Percentiles rank a stretch among this genome's conserved stretches.
These are phyloP conservation scores for Flaveria bidentis DNA, from an alignment of 129 eudicot genomes.

Conservation along the genomic window DNA sequence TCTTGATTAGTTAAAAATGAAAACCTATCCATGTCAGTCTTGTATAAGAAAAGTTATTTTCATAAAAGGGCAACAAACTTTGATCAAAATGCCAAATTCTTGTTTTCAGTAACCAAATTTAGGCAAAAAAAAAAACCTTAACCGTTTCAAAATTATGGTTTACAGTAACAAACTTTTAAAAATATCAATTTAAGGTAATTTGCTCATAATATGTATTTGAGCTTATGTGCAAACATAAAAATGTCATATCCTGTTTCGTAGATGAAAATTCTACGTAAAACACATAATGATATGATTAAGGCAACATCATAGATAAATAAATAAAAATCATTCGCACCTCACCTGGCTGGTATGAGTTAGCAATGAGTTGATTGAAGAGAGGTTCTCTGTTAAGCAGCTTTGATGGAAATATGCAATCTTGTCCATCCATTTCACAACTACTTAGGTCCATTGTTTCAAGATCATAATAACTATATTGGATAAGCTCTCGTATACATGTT, in stretches of 20 bases:
- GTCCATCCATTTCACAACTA: slow-evolving; percentile 30
- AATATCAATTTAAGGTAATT: no score
- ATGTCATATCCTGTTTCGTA: not conserved
- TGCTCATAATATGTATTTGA: no score
- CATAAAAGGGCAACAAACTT: no score
- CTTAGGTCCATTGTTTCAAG: slow-evolving; percentile 35
- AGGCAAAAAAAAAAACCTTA: no score
- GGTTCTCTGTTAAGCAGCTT: slow-evolving; percentile 73
- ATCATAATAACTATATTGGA: slow-evolving; percentile 36
- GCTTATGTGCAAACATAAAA: not conserved
- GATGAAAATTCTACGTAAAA: not conserved
- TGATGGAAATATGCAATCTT: slow-evolving; percentile 53
- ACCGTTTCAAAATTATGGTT: no score
- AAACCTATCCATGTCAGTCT: not conserved
- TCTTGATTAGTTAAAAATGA: not conserved
- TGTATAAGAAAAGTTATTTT: no score
- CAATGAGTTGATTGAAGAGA: slow-evolving; percentile 83
- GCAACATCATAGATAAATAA: slow-evolving; percentile 4
- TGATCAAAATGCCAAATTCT: no score
- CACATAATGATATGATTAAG: not conserved
- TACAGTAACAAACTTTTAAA: no score
- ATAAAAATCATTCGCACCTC: slow-evolving; percentile 61
- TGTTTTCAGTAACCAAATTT: no score
- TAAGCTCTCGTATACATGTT: slow-evolving; percentile 46
- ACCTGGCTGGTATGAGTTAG: slow-evolving; percentile 91